phyloP scores from a whole-genome alignment of 2,329 filamentous ascomycete genomes.

The Saccharata proteae region DNA sequence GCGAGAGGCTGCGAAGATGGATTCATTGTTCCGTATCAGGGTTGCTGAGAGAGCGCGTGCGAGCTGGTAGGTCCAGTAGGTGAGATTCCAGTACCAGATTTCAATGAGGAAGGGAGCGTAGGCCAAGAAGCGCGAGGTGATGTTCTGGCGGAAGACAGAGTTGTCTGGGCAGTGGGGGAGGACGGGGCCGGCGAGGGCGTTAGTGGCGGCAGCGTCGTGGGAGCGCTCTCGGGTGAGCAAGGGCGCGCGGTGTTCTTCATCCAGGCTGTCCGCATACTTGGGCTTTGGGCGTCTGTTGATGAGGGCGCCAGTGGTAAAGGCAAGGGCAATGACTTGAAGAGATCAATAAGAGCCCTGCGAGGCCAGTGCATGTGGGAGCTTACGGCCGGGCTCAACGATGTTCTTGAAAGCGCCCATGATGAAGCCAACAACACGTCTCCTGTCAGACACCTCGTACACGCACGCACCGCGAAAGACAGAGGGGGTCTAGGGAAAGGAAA shows the following conservation, averaged over 20 bases:
- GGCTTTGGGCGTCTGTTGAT: conserved; percentile 9
- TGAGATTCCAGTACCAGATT: conserved; percentile 23
- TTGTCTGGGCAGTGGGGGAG: conserved; percentile 5
- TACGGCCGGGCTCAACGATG: conserved; percentile 8
- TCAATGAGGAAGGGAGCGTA: conserved; percentile 20
- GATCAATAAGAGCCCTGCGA: not conserved
- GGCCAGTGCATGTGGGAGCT: not conserved
- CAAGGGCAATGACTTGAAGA: conserved; percentile 8
- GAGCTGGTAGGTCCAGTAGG: conserved; percentile 31
- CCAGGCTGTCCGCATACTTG: not conserved
- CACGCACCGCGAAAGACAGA: too few relatives aligned
- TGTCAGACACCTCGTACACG: not conserved
- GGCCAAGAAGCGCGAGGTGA: conserved; percentile 12
- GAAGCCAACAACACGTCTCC: not conserved
- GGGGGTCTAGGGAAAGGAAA: too few relatives aligned
- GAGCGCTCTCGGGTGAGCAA: conserved; percentile 1
- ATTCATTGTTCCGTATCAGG: conserved; percentile 27
- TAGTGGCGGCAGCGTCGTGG: not conserved
- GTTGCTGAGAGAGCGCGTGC: conserved; percentile 32
- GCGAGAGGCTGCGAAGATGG: conserved; percentile 27
- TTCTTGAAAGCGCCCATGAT: conserved; percentile 8
- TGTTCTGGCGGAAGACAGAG: conserved; percentile 8
- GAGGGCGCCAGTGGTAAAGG: conserved; percentile 11
- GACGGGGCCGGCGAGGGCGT: not conserved
- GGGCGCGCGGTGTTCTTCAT: conserved; percentile 2